Evolutionary conservation across 2,329 filamentous ascomycete genomes (phyloP).

Genomic region (Helminthosporium solani): DNA sequence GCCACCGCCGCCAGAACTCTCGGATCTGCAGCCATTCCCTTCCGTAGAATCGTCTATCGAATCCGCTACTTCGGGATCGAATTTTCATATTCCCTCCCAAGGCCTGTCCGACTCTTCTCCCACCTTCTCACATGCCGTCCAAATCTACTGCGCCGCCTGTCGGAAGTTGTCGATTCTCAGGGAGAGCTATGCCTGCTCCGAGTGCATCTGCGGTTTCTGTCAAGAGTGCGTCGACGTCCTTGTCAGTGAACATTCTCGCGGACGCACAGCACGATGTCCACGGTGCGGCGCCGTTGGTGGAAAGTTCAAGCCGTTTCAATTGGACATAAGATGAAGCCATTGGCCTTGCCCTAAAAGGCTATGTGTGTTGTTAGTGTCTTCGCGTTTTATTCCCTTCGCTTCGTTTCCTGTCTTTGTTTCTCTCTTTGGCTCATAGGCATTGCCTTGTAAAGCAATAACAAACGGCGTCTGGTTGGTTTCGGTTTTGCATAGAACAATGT

Average conservation of each 20-base stretch:
- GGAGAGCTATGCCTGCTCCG: constrained; percentile 90
- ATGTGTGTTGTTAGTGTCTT: background rate
- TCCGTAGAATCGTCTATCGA: constrained; percentile 82
- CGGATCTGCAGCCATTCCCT: constrained; percentile 70
- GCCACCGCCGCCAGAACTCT: constrained; percentile 61
- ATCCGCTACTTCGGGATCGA: constrained; percentile 67
- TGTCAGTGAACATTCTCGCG: constrained; percentile 69
- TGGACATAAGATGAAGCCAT: constrained; percentile 68
- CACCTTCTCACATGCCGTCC: constrained; percentile 54
- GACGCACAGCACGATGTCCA: constrained; percentile 70
- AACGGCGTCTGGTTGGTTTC: background rate
- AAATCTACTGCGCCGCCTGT: constrained; percentile 92
- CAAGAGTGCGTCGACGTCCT: constrained; percentile 81
- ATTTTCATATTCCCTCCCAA: constrained; percentile 59
- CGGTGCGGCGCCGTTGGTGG: constrained; percentile 76
- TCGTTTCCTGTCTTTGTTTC: background rate
- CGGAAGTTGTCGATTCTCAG: constrained; percentile 73
- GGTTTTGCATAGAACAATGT: background rate
- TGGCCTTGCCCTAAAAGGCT: background rate
- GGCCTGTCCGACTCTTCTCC: constrained; percentile 63
- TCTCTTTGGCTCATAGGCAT: background rate
- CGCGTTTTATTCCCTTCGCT: background rate
- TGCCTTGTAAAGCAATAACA: background rate
- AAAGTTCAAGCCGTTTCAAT: constrained; percentile 80
- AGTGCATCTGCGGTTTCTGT: constrained; percentile 93